Evolutionary conservation across 225 moss, liverwort and hornwort genomes (phyloP), one percentile per base, ranked within the genome.

Genomic region (Physcomitrellopsis africana): DNA sequence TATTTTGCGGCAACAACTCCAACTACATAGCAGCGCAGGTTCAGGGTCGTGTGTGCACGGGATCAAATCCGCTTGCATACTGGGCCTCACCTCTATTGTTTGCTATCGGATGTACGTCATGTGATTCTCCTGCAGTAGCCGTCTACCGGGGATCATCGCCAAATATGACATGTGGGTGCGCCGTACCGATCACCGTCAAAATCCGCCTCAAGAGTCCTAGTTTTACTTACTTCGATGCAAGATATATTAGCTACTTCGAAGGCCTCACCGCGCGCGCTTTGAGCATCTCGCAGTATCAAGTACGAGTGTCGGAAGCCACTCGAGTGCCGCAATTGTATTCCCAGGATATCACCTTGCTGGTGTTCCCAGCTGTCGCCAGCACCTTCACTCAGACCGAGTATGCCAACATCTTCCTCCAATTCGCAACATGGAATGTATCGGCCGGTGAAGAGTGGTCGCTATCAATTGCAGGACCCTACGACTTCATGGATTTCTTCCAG

Each of bases 171-270:
- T 86, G 86, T 11, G 65, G 81, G 72, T 86, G 86, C 18, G 83
- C 83, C 7, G 29, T 71, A 54, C 86, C 86, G 8, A 73, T 81
- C 76, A 73, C 78, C 15, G 83, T 83, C 24, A 24, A 27, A 27
- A 83, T 86, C 56, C 76, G 86, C 11, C 83, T 86, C 42, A 86
- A 86, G 76, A 84, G 78, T 41, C 86, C 86, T 19, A 81, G 83
- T 62, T 76, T 86, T 69, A 84, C 86, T 47, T 86, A 81, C 73
- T 68, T 83, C 49, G 83, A 80, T 9, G 2, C 18, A 0, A 45
- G 59, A 52, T 84, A 81, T 15, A 12, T 83, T 37, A 22, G 42
- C 12, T 78, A 56, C 61, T 58, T 86, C 65, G 63, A 83, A 52
- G 64, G 55, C 22, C 66, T 86, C 29, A n/a, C 24, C 1, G 69